Evolutionary conservation across 441 rosid species (phyloP), one percentile per base, ranked within the genome.

Genomic region (Dalechampia spathulata): DNA sequence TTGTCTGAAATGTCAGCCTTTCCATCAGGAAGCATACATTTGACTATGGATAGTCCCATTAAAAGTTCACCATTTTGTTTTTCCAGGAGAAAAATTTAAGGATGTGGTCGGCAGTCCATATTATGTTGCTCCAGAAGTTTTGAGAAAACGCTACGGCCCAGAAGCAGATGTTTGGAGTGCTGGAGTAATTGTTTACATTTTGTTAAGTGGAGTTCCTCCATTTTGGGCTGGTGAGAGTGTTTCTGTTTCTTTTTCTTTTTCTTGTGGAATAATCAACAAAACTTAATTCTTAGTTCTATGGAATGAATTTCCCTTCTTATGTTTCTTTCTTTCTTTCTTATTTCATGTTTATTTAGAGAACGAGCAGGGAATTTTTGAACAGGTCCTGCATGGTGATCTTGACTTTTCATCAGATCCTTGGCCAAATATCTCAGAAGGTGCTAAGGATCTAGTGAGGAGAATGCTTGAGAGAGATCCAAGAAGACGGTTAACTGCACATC

Each of bases 121-220:
- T 53, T 92, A 92, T 54, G 96, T 92, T 41, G 98, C 98, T 37
- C 98, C 98, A 27, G 98, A 92, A 82, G 87, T 92, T 71, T 78
- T 92, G 61, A 75, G 70, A 66, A 92, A 92, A 72, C 83, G 66
- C 49, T 92, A 92, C 56, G 96, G 96, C 63, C 91, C 83, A 44
- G 96, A 92, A 76, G 79, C 96, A 48, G 98, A 92, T 75, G 98
- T 92, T 10, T 88, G 98, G 98, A 92, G 98, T 77, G 98, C 96
- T 52, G 98, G 98, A 66, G 91, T 92, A 44, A 88, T 91, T 55
- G 74, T 88, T 60, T 91, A 86, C 75, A 91, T 91, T 64, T 77
- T 91, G 36, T 75, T 91, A 65, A 86, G 96, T 45, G 98, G 98
- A 55, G 98, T 91, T 57, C 98, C 98, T 70, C 98, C 98, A 15